These are phyloP conservation scores for Yamadazyma paraphyllophila DNA, from an alignment of 805 yeast genomes.

Conservation along the genomic window DNA sequence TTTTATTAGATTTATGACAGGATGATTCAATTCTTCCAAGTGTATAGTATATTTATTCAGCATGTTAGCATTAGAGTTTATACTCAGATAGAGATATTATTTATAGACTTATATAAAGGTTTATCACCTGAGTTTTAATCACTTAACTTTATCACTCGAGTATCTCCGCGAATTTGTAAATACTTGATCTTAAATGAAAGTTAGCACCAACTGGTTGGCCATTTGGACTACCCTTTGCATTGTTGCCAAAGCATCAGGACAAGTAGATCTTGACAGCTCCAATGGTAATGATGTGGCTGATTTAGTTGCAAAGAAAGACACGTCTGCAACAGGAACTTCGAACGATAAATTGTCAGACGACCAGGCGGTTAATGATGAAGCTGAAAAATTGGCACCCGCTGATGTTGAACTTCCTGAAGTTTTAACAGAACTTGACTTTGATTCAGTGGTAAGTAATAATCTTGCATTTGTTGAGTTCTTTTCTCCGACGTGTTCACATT, in stretches of 20 bases:
- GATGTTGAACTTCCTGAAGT: slow-evolving; percentile 45
- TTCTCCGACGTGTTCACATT: slow-evolving; percentile 88
- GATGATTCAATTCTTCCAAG: too few species aligned
- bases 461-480: slow-evolving; percentile 81
- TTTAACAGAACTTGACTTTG: slow-evolving; percentile 51
- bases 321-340: too few species aligned
- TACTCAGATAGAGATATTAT: background rate
- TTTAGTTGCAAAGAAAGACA: too few species aligned
- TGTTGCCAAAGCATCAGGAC: too few species aligned
- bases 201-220: background rate
- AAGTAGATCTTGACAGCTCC: too few species aligned
- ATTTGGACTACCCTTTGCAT: too few species aligned
- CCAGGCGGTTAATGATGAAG: background rate
- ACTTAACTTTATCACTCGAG: too few species aligned
- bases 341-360: too few species aligned
- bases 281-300: too few species aligned
- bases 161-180: too few species aligned
- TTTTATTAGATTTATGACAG: too few species aligned
- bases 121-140: too few species aligned
- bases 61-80: background rate
- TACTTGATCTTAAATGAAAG: background rate
- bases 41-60: background rate
- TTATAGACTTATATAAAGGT: background rate
- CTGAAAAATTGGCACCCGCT: slow-evolving; percentile 5
- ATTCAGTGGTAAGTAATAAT: slow-evolving; percentile 46